phyloP scores from a whole-genome alignment of 202 grass and related monocot species.

The Cymbopogon flexuosus region DNA sequence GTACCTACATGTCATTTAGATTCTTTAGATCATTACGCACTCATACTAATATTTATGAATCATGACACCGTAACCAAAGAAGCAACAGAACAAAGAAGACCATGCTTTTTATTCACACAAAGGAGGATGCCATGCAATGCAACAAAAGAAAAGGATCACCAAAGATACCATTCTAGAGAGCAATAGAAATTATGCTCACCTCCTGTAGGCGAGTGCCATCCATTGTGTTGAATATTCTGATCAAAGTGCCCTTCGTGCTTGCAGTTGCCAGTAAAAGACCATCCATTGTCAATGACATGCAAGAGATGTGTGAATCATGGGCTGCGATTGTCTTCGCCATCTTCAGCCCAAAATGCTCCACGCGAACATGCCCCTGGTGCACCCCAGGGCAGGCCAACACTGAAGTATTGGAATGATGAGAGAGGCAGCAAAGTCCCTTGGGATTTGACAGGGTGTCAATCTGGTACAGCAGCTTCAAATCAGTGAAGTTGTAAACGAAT shows the following conservation, averaged over 20 bases:
- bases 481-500: constrained; percentile 69
- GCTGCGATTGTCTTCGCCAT: constrained; percentile 71
- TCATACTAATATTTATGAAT: not conserved
- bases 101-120: not conserved
- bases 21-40: constrained; percentile 7
- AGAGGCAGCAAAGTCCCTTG: constrained; percentile 81
- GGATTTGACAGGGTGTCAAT: constrained; percentile 77
- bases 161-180: not conserved
- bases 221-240: constrained; percentile 97
- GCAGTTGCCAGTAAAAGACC: constrained; percentile 82
- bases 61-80: not conserved
- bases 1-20: constrained; percentile 52
- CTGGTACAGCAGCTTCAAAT: constrained; percentile 84
- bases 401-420: constrained; percentile 70
- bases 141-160: not conserved
- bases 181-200: constrained; percentile 39
- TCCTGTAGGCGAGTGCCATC: constrained; percentile 85
- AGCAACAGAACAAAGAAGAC: not conserved
- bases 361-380: constrained; percentile 59
- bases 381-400: constrained; percentile 84
- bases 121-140: not conserved
- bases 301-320: constrained; percentile 90
- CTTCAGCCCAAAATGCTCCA: constrained; percentile 92
- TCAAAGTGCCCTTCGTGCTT: constrained; percentile 83
- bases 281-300: constrained; percentile 84